Percentiles rank a stretch among this genome's conserved stretches.
These are phyloP conservation scores for Agrocybe praecox DNA, from an alignment of 768 basidiomycete genomes.

Conservation along the genomic window DNA sequence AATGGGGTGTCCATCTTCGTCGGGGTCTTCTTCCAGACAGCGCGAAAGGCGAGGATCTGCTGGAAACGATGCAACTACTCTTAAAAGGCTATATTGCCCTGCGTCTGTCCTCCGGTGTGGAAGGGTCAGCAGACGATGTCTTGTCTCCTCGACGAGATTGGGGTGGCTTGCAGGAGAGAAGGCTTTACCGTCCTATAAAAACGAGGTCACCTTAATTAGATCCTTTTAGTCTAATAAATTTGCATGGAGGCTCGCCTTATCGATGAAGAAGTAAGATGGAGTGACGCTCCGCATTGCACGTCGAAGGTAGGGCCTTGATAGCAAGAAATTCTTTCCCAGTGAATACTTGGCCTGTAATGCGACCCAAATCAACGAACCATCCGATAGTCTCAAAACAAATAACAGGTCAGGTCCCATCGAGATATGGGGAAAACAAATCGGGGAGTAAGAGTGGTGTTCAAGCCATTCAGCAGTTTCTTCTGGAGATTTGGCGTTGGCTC, in stretches of 20 bases:
- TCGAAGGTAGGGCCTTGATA: constrained; percentile 32
- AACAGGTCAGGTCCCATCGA: constrained; percentile 46
- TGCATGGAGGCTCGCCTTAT: constrained; percentile 32
- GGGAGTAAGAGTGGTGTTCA: constrained; percentile 26
- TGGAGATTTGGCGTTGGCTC: constrained; percentile 36
- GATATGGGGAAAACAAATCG: constrained; percentile 42
- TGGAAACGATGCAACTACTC: constrained; percentile 43
- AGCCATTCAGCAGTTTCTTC: constrained; percentile 38
- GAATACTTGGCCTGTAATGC: constrained; percentile 44
- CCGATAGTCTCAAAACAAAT: constrained; percentile 37
- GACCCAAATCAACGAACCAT: constrained; percentile 41
- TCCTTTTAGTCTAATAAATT: background rate
- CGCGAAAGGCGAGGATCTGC: constrained; percentile 39
- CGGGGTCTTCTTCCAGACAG: constrained; percentile 39
- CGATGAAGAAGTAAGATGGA: constrained; percentile 38
- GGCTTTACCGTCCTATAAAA: constrained; percentile 33
- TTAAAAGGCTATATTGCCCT: constrained; percentile 43
- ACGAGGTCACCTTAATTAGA: background rate
- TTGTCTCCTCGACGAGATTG: constrained; percentile 28
- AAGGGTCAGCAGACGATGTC: constrained; percentile 25
- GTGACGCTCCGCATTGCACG: constrained; percentile 45
- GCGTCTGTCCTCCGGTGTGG: constrained; percentile 36
- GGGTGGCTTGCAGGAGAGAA: constrained; percentile 37
- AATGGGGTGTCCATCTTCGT: constrained; percentile 39
- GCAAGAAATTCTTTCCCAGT: constrained; percentile 29